phyloP scores from a whole-genome alignment of 2,329 filamentous ascomycete species.

The Arthrinium puccinioides region DNA sequence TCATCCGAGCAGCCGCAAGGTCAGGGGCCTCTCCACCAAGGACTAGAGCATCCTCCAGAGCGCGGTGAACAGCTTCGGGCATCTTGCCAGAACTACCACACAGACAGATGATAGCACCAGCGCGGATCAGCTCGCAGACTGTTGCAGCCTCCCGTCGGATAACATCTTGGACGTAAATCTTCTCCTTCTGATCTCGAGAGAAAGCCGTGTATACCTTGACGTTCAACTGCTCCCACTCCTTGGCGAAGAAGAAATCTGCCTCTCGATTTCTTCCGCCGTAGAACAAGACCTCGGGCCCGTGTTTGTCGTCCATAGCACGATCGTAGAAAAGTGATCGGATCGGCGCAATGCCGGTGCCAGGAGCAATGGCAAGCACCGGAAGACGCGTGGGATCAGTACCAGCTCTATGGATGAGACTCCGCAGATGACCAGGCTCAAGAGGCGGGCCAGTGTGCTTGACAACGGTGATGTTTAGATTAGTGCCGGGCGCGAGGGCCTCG shows the following conservation, averaged over 20 bases:
- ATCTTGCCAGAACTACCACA: slow-evolving; percentile 53
- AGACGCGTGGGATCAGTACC: not conserved
- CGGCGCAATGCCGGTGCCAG: slow-evolving; percentile 82
- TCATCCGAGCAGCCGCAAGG: slow-evolving; percentile 29
- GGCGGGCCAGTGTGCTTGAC: slow-evolving; percentile 31
- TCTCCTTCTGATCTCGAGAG: slow-evolving; percentile 56
- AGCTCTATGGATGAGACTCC: not conserved
- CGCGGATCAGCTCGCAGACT: slow-evolving; percentile 29
- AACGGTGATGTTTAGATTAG: slow-evolving; percentile 53
- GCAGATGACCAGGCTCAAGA: slow-evolving; percentile 6
- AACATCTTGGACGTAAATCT: slow-evolving; percentile 50
- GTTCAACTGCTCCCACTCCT: slow-evolving; percentile 59
- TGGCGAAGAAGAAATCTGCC: slow-evolving; percentile 74
- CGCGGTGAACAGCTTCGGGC: slow-evolving; percentile 46
- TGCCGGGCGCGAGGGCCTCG: slow-evolving; percentile 51
- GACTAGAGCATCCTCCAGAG: slow-evolving; percentile 42
- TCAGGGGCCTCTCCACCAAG: slow-evolving; percentile 24
- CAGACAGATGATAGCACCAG: slow-evolving; percentile 40
- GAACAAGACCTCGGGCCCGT: slow-evolving; percentile 49
- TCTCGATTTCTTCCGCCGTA: slow-evolving; percentile 73
- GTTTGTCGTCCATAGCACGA: slow-evolving; percentile 33
- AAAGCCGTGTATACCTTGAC: slow-evolving; percentile 58
- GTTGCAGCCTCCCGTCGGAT: slow-evolving; percentile 34
- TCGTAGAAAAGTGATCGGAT: slow-evolving; percentile 76
- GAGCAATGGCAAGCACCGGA: slow-evolving; percentile 71